These are phyloP conservation scores for Tetrapisispora namnaoensis DNA, from an alignment of 805 yeast species.

Conservation along the genomic window DNA sequence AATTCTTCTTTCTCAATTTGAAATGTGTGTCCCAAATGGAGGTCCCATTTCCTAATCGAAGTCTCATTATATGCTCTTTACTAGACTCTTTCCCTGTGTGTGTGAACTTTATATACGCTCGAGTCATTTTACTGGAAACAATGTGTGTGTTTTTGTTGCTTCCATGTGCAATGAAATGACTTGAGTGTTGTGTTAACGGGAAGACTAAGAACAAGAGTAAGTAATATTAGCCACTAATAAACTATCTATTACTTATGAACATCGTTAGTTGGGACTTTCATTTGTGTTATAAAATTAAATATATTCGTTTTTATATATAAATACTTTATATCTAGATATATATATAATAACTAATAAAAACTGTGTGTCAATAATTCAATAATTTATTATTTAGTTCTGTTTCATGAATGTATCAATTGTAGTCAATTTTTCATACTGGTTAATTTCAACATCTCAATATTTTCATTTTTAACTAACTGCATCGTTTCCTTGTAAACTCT, in stretches of 20 bases:
- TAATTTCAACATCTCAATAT: background rate
- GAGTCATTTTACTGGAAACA: background rate
- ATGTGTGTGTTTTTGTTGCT: background rate
- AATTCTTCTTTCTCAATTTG: background rate
- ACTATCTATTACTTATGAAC: too few species aligned
- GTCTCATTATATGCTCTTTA: background rate
- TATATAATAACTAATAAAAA: background rate
- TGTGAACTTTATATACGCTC: background rate
- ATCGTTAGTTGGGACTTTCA: background rate
- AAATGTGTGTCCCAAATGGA: background rate
- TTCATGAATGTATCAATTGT: background rate
- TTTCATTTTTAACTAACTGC: background rate
- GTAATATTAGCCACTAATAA: background rate
- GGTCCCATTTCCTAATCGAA: background rate
- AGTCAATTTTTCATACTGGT: too few species aligned
- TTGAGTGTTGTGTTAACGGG: background rate
- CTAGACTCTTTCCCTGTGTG: background rate
- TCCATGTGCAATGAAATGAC: background rate
- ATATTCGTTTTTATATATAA: background rate
- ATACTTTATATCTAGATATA: background rate
- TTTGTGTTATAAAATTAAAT: background rate
- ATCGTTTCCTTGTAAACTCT: background rate
- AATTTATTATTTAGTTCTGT: too few species aligned
- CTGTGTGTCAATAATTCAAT: constrained; percentile 1
- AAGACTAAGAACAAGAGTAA: background rate